Evolutionary conservation across 2,329 filamentous ascomycete species (phyloP).

Genomic region (Mycosphaerelloides madeirae): DNA sequence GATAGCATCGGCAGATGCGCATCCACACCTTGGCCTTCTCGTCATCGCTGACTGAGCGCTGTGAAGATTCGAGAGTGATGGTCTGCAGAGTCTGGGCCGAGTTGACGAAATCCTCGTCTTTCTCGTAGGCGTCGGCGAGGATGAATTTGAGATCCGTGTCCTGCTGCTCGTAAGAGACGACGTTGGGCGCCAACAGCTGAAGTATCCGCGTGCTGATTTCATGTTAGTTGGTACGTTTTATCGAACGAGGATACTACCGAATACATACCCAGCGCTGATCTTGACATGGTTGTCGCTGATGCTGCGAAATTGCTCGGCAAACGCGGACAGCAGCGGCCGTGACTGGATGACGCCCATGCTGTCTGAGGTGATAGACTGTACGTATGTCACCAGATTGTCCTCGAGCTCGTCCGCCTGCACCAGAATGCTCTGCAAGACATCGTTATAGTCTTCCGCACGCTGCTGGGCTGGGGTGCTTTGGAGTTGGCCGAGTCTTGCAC

Average conservation of each 20-base stretch:
- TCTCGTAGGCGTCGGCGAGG: conserved; percentile 77
- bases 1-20: conserved; percentile 86
- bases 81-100: conserved; percentile 75
- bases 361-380: conserved; percentile 60
- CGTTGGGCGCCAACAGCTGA: conserved; percentile 58
- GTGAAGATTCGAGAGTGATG: conserved; percentile 84
- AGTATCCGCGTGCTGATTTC: conserved; percentile 56
- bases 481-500: conserved; percentile 10
- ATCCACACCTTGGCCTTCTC: conserved; percentile 86
- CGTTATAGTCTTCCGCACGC: conserved; percentile 50
- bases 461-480: conserved; percentile 14
- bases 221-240: conserved; percentile 29
- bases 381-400: conserved; percentile 63
- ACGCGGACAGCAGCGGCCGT: conserved; percentile 63
- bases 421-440: conserved; percentile 54
- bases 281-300: conserved; percentile 61
- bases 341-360: conserved; percentile 71
- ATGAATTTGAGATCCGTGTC: conserved; percentile 73
- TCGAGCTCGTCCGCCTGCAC: conserved; percentile 45
- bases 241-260: neutral
- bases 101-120: conserved; percentile 70
- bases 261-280: conserved; percentile 58
- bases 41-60: conserved; percentile 74
- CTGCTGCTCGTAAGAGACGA: conserved; percentile 79
- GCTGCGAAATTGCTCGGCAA: conserved; percentile 59